Percentiles rank a stretch among this genome's conserved stretches.
These are phyloP conservation scores for Scorias spongiosa DNA, from an alignment of 2,329 filamentous ascomycete species.

Conservation along the genomic window DNA sequence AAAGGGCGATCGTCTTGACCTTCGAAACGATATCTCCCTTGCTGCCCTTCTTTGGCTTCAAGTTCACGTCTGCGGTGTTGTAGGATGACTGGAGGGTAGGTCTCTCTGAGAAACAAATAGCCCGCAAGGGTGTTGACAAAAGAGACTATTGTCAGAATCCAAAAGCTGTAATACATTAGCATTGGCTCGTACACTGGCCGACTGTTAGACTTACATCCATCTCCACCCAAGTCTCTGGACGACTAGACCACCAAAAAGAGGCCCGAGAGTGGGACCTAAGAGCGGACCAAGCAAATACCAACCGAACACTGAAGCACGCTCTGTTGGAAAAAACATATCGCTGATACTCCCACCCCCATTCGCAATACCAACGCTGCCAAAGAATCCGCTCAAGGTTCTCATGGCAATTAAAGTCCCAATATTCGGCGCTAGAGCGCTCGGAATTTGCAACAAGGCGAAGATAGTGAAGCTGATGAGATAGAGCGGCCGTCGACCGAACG, in stretches of 20 bases:
- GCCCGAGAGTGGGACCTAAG: constrained; percentile 28
- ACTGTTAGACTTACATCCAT: constrained; percentile 21
- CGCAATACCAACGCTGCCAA: constrained; percentile 34
- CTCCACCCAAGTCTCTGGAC: constrained; percentile 31
- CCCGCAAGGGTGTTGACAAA: constrained; percentile 26
- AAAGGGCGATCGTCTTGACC: constrained; percentile 28
- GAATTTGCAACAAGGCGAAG: constrained; percentile 33
- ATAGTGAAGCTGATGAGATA: constrained; percentile 31
- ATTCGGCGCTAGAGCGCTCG: constrained; percentile 32
- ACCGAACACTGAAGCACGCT: constrained; percentile 31
- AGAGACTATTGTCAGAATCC: constrained; percentile 30
- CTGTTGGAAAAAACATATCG: constrained; percentile 34
- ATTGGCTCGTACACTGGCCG: neutral
- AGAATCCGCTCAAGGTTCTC: constrained; percentile 33
- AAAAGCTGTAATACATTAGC: constrained; percentile 18
- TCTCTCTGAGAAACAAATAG: constrained; percentile 30
- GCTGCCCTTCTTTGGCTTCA: constrained; percentile 21
- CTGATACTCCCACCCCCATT: constrained; percentile 38
- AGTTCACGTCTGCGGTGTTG: constrained; percentile 19
- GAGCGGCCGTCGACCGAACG: constrained; percentile 29
- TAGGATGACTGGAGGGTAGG: constrained; percentile 29
- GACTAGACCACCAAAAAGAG: constrained; percentile 29
- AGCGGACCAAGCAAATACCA: constrained; percentile 31
- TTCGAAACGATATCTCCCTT: constrained; percentile 26
- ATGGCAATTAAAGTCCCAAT: constrained; percentile 29